Evolutionary conservation across 192 early-diverging fungal species (phyloP).

Genomic region (Entomortierella beljakovae): DNA sequence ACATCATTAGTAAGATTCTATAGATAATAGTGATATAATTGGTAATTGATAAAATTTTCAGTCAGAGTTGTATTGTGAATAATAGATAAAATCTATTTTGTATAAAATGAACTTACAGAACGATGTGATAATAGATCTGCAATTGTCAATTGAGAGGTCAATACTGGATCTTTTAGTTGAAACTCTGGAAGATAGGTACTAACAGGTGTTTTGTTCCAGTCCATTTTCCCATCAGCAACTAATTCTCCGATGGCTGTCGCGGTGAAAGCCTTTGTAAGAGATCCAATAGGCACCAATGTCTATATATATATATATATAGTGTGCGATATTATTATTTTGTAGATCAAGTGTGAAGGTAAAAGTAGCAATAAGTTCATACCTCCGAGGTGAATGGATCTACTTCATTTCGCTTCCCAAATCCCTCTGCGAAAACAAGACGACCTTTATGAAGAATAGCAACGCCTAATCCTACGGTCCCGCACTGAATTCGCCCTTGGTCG

Average conservation of each 20-base stretch:
- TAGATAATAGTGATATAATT: slow-evolving; percentile 1
- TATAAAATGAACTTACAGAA: slow-evolving; percentile 1
- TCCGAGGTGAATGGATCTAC: slow-evolving; percentile 20
- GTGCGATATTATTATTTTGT: neutral
- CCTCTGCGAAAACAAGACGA: slow-evolving; percentile 20
- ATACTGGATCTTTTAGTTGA: slow-evolving; percentile 10
- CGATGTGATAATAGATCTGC: slow-evolving; percentile 28
- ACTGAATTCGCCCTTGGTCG: neutral
- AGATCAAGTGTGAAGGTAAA: neutral
- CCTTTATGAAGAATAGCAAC: slow-evolving; percentile 17
- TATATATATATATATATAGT: neutral
- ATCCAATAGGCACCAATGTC: slow-evolving; percentile 27
- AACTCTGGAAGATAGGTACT: slow-evolving; percentile 10
- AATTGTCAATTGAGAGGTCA: slow-evolving; percentile 30
- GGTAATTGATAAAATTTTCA: neutral
- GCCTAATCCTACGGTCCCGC: slow-evolving; percentile 16
- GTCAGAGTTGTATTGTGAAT: neutral
- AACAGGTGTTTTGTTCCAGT: slow-evolving; percentile 34
- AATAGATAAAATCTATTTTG: neutral
- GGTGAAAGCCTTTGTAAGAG: slow-evolving; percentile 29
- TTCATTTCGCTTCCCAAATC: slow-evolving; percentile 25
- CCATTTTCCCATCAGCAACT: slow-evolving; percentile 34
- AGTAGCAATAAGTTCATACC: neutral
- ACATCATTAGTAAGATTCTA: slow-evolving; percentile 13
- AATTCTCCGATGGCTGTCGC: slow-evolving; percentile 21